A percentile compares a stretch with the other conserved stretches of the same genome.
Evolutionary conservation across 2,329 filamentous ascomycete genomes (phyloP).

Genomic region (Aspergillus brasiliensis): DNA sequence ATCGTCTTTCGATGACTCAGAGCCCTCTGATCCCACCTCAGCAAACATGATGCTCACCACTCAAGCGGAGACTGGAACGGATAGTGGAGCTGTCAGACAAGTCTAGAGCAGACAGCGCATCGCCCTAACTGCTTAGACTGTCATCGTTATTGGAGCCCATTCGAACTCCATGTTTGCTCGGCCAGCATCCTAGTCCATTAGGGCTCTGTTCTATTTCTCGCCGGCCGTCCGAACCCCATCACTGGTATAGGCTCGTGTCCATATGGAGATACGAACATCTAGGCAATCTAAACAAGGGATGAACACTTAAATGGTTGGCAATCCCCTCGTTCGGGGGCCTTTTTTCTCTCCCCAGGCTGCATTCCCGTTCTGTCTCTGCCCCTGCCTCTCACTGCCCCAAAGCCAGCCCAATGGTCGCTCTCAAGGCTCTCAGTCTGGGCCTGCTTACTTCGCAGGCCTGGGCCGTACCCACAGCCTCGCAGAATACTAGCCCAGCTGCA

Average conservation of each 20-base stretch:
- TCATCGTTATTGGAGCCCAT: too few relatives aligned
- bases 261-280: neutral
- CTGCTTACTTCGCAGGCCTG: constrained; percentile 16
- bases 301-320: constrained; percentile 3
- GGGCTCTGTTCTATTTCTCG: neutral
- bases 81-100: neutral
- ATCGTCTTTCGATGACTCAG: too few relatives aligned
- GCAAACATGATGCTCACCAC: neutral
- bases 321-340: neutral
- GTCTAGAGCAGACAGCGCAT: neutral
- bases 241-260: neutral
- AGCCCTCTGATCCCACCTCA: neutral
- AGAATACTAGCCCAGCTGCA: constrained; percentile 1
- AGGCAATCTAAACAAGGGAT: neutral
- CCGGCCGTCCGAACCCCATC: neutral
- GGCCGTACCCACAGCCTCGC: constrained; percentile 15
- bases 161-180: too few relatives aligned
- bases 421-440: constrained; percentile 17
- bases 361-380: neutral
- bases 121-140: neutral
- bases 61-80: neutral
- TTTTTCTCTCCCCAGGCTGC: neutral
- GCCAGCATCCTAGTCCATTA: neutral
- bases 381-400: neutral
- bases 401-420: constrained; percentile 16